Evolutionary conservation across 257 asterid species (phyloP), one percentile per base, ranked within the genome.

Genomic region (Plectranthus barbatus): DNA sequence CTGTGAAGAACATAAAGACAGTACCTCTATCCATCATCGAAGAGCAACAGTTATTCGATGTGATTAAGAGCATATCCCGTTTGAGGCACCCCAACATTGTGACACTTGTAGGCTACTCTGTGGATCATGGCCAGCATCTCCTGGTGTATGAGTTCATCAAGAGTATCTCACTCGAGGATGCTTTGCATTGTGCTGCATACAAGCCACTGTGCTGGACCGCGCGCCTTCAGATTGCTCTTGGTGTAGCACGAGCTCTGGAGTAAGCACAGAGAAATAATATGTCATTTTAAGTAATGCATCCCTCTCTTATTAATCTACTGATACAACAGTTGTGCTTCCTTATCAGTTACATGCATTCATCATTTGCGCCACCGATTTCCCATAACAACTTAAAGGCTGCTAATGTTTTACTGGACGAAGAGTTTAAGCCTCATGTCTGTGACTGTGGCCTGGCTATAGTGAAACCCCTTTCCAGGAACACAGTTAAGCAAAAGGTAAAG

Each of bases 401-500:
- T 44, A 92, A 89, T 74, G 70, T 92, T 79, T 84, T 92, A 60
- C 96, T 92, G 26, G 95, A 92, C 46, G 95, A 86, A 78, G 93
- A 90, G 74, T 76, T 82, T 19, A 74, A 62, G 74, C 97, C 99
- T 60, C 85, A 71, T 21, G 42, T 89, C 26, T 80, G 81, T 68
- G 99, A 89, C 62, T 77, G 83, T 65, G 93, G 94, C 62, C 80
- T 92, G 58, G 84, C 95, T 67, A 61, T 79, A 71, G 70, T 89
- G 81, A 81, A 79, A 58, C 77, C 94, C 47, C 90, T 92, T 29
- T 70, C 89, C 66, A 85, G 83, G 76, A 79, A 85, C 80, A 70
- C 67, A 18, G 93, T 86, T 34, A 91, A 88, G 79, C 75, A 88
- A 82, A 88, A 88, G 96, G 96, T 91, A 82, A 88, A 88, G 96